Conservation (phyloP, 352 stramenopile genomes). For the Thalassiosira hispida region DNA sequence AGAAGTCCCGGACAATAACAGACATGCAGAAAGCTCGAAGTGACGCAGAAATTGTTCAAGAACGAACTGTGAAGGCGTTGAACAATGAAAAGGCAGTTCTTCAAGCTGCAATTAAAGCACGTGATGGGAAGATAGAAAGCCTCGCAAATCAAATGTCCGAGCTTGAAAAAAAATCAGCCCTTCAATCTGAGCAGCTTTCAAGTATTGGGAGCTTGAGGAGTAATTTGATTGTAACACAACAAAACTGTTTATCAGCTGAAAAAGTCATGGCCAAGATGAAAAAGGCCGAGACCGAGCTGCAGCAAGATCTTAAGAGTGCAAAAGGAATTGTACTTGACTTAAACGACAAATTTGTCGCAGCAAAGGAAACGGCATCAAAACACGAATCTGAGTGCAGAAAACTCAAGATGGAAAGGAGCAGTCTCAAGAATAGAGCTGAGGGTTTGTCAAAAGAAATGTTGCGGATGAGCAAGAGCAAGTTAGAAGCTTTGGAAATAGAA, state of each 20-base stretch:
- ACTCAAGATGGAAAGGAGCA: slow-evolving; percentile 75
- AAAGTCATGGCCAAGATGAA: slow-evolving; percentile 40
- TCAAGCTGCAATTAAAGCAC: slow-evolving; percentile 62
- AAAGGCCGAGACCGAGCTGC: slow-evolving; percentile 48
- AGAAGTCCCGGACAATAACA: slow-evolving; percentile 28
- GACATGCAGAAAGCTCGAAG: slow-evolving; percentile 12
- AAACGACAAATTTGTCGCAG: background rate
- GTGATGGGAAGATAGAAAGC: slow-evolving; percentile 68
- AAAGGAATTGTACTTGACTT: slow-evolving; percentile 23
- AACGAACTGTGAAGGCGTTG: slow-evolving; percentile 63
- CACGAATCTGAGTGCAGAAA: slow-evolving; percentile 36
- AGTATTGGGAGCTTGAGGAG: slow-evolving; percentile 24
- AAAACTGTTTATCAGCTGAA: slow-evolving; percentile 29
- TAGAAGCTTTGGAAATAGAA: slow-evolving; percentile 56
- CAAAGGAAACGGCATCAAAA: slow-evolving; percentile 24
- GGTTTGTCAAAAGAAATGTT: slow-evolving; percentile 76
- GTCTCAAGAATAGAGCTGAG: slow-evolving; percentile 75
- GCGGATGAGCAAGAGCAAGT: slow-evolving; percentile 59
- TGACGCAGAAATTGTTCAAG: slow-evolving; percentile 23
- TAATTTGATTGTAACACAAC: slow-evolving; percentile 20
- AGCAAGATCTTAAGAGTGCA: slow-evolving; percentile 39
- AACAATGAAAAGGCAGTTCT: slow-evolving; percentile 82
- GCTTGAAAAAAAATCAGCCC: slow-evolving; percentile 16
- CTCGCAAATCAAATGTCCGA: slow-evolving; percentile 31
- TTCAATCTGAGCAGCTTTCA: slow-evolving; percentile 37